A percentile compares a stretch with the other conserved stretches of the same genome.
These are phyloP conservation scores for Ogataea degrootiae DNA, from an alignment of 805 yeast species.

Conservation along the genomic window DNA sequence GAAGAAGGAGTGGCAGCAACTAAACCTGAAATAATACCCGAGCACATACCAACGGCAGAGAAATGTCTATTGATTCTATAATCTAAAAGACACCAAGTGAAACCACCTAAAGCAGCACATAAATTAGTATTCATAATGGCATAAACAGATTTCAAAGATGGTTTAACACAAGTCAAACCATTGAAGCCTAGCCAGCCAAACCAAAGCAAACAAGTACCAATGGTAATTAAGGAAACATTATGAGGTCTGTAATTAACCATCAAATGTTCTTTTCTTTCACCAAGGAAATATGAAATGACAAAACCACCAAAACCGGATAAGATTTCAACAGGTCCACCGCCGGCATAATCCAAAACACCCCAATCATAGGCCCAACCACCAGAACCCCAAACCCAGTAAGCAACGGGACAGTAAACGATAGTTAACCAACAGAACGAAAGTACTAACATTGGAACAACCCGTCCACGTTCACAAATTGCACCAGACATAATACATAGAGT, in stretches of 20 bases:
- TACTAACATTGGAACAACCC: slow-evolving; percentile 78
- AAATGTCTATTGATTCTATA: slow-evolving; percentile 83
- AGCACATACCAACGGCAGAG: slow-evolving; percentile 92
- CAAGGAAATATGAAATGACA: slow-evolving; percentile 75
- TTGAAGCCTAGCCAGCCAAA: slow-evolving; percentile 97
- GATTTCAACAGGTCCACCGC: slow-evolving; percentile 97
- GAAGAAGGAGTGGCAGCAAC: slow-evolving; percentile 97
- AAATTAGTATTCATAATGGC: slow-evolving; percentile 90
- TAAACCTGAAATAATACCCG: slow-evolving; percentile 91
- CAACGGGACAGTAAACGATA: slow-evolving; percentile 88
- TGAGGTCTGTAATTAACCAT: slow-evolving; percentile 92
- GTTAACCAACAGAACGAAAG: slow-evolving; percentile 88
- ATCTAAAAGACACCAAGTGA: slow-evolving; percentile 89
- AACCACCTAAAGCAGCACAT: slow-evolving; percentile 85
- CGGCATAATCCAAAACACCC: slow-evolving; percentile 95
- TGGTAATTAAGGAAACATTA: slow-evolving; percentile 83
- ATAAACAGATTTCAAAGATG: slow-evolving; percentile 77
- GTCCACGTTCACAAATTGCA: slow-evolving; percentile 89
- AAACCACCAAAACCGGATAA: slow-evolving; percentile 88
- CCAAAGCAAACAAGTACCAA: slow-evolving; percentile 86
- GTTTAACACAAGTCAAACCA: slow-evolving; percentile 82
- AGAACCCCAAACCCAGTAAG: slow-evolving; percentile 91
- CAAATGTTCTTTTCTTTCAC: slow-evolving; percentile 69
- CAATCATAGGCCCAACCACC: slow-evolving; percentile 92
- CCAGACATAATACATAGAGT: slow-evolving; percentile 90